Evolutionary conservation across 164 flowering plant species (phyloP).

Genomic region (Umbellularia californica): DNA sequence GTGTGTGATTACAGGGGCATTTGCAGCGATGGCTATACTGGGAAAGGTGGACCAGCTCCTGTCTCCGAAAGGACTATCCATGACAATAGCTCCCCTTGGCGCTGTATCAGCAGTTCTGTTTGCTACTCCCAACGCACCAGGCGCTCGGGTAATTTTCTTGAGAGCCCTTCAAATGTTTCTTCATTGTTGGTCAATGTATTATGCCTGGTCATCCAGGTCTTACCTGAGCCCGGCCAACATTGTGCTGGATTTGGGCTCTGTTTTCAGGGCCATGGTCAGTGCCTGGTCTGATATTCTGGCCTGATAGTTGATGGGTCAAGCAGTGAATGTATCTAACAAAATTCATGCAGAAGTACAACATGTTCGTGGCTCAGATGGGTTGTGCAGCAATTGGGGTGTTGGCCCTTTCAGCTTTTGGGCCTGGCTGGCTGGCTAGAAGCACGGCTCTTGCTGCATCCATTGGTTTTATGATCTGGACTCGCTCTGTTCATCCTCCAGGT

Average conservation of each 20-base stretch:
- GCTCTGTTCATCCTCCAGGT: slow-evolving; percentile 88
- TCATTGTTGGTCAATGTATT: no score
- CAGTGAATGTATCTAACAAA: no score
- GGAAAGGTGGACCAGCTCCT: slow-evolving; percentile 76
- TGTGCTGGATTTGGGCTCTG: no score
- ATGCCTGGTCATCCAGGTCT: no score
- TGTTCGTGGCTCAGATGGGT: slow-evolving; percentile 91
- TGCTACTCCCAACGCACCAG: slow-evolving; percentile 73
- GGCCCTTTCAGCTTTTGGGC: slow-evolving; percentile 67
- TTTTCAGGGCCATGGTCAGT: no score
- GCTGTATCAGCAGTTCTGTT: slow-evolving; percentile 91
- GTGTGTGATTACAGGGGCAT: slow-evolving; percentile 51
- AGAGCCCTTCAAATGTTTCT: no score
- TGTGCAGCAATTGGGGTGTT: slow-evolving; percentile 86
- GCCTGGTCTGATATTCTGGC: no score
- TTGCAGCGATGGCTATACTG: slow-evolving; percentile 88
- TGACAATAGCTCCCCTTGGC: slow-evolving; percentile 84
- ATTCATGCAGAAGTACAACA: slow-evolving; percentile 75
- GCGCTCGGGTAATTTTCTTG: slow-evolving; percentile 55
- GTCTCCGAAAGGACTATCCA: slow-evolving; percentile 68
- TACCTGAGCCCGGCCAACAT: no score
- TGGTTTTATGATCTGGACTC: slow-evolving; percentile 80
- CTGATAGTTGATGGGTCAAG: no score
- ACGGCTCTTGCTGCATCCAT: slow-evolving; percentile 69
- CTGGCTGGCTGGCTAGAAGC: slow-evolving; percentile 89